Base-by-base conservation (phyloP, 257 asterid species). In the Nicotiana benthamiana region DNA sequence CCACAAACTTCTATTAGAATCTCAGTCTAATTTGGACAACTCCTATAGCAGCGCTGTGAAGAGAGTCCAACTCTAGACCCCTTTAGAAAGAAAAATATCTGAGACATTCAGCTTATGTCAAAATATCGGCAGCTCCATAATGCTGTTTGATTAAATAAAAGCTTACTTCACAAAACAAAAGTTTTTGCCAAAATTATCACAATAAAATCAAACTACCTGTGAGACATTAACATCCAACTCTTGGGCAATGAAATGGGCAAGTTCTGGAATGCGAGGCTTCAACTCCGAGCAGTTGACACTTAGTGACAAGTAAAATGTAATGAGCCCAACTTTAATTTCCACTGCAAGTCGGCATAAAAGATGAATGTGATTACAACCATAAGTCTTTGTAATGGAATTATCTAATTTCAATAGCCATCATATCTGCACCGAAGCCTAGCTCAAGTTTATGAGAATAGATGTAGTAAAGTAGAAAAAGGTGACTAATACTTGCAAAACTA, bases 211-310 rank as follows among this genome's bases (percentile, higher is more conserved):
- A 79, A 85, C 83, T 86, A 96, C 99, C 99, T 96, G 98, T 60
- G 97, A 87, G 77, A 84, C 83, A 83, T 86, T 85, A 61, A 91
- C 90, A 83, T 78, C 84, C 59, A 94, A 86, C 77, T 89, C 98
- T 82, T 87, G 83, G 12, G 97, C 93, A 74, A 96, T 86, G 62
- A 76, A 79, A 84, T 88, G 82, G 34, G 89, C 75, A 80, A 96
- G 95, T 82, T 90, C 97, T 28, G 93, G 70, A 72, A 91, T 85
- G 48, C 76, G 98, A 82, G 97, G 97, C 93, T 96, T 88, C 92
- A 96, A 75, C 75, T 90, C 91, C 10, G 93, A 81, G 92, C 86
- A 88, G 79, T 87, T 94, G 81, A 85, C 82, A 76, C 86, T 90
- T 75, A 87, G 83, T 80, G 86, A 86, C 94, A 96, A 84, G 81